Conservation (phyloP, 495 filamentous ascomycete genomes). For the Cercophora scortea region DNA sequence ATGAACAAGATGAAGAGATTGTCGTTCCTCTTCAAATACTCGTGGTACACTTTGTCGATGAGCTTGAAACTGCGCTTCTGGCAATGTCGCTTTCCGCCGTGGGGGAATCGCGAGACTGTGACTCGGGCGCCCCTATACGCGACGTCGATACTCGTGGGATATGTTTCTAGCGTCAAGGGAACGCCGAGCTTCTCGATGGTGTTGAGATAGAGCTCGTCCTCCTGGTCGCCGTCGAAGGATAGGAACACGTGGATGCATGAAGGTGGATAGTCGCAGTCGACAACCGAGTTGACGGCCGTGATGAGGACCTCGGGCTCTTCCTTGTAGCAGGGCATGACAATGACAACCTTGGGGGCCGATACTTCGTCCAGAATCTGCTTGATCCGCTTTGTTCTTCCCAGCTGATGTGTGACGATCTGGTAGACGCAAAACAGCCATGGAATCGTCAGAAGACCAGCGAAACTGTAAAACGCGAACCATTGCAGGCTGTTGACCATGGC, state of each 20-base stretch:
- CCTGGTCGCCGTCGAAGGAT: constrained; percentile 85
- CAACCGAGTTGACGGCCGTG: constrained; percentile 84
- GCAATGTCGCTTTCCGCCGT: constrained; percentile 89
- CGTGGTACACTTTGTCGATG: constrained; percentile 86
- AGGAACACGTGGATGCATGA: constrained; percentile 94
- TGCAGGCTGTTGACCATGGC: constrained; percentile 64
- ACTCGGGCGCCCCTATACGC: constrained; percentile 74
- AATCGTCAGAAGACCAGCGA: constrained; percentile 72
- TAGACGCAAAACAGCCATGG: constrained; percentile 95
- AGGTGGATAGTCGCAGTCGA: constrained; percentile 90
- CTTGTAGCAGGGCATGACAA: constrained; percentile 97
- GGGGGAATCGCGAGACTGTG: constrained; percentile 87
- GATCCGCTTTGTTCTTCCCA: constrained; percentile 74
- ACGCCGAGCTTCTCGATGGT: constrained; percentile 86
- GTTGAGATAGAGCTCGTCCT: constrained; percentile 83
- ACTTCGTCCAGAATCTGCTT: constrained; percentile 78
- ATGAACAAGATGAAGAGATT: constrained; percentile 96
- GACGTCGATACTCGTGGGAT: constrained; percentile 88
- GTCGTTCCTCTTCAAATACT: constrained; percentile 83
- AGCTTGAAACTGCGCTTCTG: constrained; percentile 93
- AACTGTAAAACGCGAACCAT: constrained; percentile 97
- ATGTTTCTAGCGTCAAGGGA: constrained; percentile 64
- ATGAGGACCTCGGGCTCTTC: constrained; percentile 82
- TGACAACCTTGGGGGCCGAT: constrained; percentile 88
- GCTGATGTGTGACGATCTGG: constrained; percentile 73